A percentile compares a stretch with the other conserved stretches of the same genome.
phyloP scores from a whole-genome alignment of 1,284 basidiomycete species.

The Apiotrichum montevideense region DNA sequence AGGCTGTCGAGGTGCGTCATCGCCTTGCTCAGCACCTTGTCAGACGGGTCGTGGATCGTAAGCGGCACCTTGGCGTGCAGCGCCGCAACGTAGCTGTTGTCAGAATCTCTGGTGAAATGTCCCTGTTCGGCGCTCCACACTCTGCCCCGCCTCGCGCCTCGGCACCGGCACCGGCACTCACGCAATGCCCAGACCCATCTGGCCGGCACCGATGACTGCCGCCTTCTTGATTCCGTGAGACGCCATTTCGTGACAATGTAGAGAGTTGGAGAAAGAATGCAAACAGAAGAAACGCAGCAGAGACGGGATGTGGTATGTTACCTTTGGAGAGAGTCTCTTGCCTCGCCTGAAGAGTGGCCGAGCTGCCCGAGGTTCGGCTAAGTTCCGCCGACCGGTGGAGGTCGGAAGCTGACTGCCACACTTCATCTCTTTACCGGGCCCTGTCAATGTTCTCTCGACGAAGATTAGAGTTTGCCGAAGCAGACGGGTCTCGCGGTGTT shows the following conservation, averaged over 20 bases:
- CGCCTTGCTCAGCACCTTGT: conserved; percentile 29
- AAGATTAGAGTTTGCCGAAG: no score
- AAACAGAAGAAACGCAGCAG: no score
- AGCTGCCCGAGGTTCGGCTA: no score
- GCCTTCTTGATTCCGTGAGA: conserved; percentile 24
- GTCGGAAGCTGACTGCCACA: no score
- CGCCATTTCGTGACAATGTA: neutral
- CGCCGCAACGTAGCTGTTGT: conserved; percentile 37
- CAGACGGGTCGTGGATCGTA: conserved; percentile 37
- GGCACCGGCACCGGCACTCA: conserved; percentile 10
- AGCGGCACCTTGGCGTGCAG: conserved; percentile 36
- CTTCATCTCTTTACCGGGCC: no score
- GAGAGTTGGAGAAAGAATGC: neutral
- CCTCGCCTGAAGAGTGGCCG: no score
- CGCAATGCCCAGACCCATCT: conserved; percentile 46
- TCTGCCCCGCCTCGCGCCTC: neutral
- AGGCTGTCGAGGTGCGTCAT: conserved; percentile 56
- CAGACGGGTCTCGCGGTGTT: no score
- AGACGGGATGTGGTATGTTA: no score
- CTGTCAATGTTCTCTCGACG: no score
- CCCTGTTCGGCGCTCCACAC: neutral
- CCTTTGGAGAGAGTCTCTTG: no score
- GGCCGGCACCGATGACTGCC: conserved; percentile 43
- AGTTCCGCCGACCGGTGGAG: no score
- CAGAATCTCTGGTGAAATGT: no score